Evolutionary conservation across 306 rosid species (phyloP).

Genomic region (Arachis hypogaea): DNA sequence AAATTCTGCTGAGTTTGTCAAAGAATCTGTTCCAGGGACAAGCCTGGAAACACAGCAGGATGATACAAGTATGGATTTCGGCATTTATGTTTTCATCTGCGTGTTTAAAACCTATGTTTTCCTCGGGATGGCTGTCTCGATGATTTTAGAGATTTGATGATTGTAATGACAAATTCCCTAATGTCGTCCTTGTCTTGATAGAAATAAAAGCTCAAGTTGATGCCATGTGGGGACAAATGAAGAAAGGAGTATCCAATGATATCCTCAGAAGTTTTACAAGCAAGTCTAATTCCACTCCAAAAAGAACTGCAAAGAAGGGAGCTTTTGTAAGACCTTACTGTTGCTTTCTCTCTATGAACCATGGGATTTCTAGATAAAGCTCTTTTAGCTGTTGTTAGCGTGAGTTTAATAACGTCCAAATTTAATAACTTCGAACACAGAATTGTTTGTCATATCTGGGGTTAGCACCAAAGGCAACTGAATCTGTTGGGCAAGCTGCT

Average conservation of each 20-base stretch:
- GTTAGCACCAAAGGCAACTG: constrained; percentile 61
- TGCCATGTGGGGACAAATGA: constrained; percentile 92
- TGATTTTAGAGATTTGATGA: constrained; percentile 14
- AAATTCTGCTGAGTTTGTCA: constrained; percentile 47
- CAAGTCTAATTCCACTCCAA: constrained; percentile 50
- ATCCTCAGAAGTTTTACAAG: constrained; percentile 50
- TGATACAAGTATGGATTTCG: constrained; percentile 54
- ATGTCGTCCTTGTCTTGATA: constrained; percentile 41
- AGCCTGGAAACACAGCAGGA: constrained; percentile 48
- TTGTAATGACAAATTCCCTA: constrained; percentile 29
- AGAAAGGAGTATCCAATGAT: constrained; percentile 77
- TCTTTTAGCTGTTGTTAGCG: constrained; percentile 19
- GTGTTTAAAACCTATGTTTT: not conserved
- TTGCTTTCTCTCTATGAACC: constrained; percentile 3
- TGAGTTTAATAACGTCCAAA: constrained; percentile 36
- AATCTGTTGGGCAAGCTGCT: constrained; percentile 43
- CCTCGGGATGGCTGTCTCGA: constrained; percentile 1
- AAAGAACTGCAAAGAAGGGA: constrained; percentile 58
- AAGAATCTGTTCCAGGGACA: constrained; percentile 50
- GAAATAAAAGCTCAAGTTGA: constrained; percentile 79
- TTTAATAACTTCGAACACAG: constrained; percentile 45
- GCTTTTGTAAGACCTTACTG: constrained; percentile 65
- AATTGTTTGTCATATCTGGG: constrained; percentile 87
- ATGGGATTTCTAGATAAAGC: constrained; percentile 3
- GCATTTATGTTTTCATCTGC: not conserved